Evolutionary conservation across 768 basidiomycete species (phyloP), one percentile per base, ranked within the genome.

Genomic region (Dentipellis fragilis): DNA sequence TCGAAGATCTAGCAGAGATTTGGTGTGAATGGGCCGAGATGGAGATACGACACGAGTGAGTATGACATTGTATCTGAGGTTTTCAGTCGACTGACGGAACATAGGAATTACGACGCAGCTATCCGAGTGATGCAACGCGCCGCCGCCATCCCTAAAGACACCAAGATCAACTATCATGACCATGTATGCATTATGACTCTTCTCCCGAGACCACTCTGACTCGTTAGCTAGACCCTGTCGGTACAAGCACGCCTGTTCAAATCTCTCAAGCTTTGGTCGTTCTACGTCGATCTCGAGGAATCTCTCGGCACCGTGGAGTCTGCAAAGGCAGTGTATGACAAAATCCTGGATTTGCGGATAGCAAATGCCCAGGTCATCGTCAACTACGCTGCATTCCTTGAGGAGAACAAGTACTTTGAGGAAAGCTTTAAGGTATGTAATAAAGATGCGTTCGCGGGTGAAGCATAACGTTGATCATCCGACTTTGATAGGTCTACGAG

Each of bases 11-110:
- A 21, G 96, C 96, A 0, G 96, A 98, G 68, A 81, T 97, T 12
- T 99, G 96, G 96, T 97, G 94, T 64, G 96, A 98, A 71, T 98
- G 96, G 95, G 84, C 96, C 7, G 96, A 99, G 71, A 84, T 98
- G 87, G 96, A 99, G 68, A 77, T 98, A 51, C 83, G 95, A 45
- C 87, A 93, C 51, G 94, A 95, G 94, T 94, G 72, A 64, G 90
- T 77, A 5, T 23, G 14, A 36, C 21, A 49, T 34, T 39, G n/a
- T 56, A 1, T 10, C n/a, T 55, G 38, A 48, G 12, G 12, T 54
- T 29, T 63, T 68, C 7, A 68, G 40, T 23, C 55, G 21, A 40
- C 52, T 37, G 23, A n/a, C 54, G 17, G 21, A 16, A 29, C n/a
- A 21, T 65, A 97, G 94, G 61, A 96, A 96, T 66, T 97, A 94